Conservation (phyloP, 23 red algal species). For the Gracilaria vermiculophylla region DNA sequence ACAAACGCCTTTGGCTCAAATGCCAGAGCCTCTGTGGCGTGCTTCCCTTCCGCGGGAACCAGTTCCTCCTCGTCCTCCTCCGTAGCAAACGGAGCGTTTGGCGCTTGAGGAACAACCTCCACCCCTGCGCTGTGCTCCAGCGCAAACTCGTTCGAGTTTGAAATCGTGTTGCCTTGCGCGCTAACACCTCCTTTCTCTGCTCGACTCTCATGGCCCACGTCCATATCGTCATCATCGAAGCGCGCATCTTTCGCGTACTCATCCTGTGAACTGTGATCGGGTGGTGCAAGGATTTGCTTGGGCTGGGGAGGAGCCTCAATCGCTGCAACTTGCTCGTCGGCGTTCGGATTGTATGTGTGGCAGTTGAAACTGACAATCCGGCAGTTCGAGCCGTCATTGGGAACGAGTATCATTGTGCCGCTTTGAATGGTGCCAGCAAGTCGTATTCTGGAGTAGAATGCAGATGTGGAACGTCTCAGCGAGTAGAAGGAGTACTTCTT, state of each 20-base stretch:
- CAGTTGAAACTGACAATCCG: conserved; percentile 48
- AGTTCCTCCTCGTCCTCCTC: not conserved
- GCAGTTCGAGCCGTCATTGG: conserved; percentile 58
- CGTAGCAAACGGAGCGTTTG: not conserved
- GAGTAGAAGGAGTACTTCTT: conserved; percentile 71
- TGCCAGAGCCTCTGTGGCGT: not conserved
- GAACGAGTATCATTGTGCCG: conserved; percentile 71
- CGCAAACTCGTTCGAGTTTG: not conserved
- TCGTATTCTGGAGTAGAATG: conserved; percentile 64
- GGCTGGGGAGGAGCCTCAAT: not conserved
- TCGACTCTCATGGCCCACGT: not conserved
- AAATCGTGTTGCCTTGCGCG: not conserved
- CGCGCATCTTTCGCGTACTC: not conserved
- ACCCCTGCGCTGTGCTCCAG: not conserved
- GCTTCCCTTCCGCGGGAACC: not conserved
- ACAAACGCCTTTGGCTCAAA: not conserved
- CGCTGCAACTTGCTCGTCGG: not conserved
- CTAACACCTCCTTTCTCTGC: not conserved
- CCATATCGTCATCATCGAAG: not conserved
- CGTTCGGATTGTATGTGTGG: not conserved
- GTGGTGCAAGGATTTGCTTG: not conserved
- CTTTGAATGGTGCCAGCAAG: conserved; percentile 20
- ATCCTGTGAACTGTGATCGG: not conserved
- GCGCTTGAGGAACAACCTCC: not conserved
- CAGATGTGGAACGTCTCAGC: conserved; percentile 19